Base-by-base conservation (phyloP, 345 rosid species). In the Sapria himalayana region DNA sequence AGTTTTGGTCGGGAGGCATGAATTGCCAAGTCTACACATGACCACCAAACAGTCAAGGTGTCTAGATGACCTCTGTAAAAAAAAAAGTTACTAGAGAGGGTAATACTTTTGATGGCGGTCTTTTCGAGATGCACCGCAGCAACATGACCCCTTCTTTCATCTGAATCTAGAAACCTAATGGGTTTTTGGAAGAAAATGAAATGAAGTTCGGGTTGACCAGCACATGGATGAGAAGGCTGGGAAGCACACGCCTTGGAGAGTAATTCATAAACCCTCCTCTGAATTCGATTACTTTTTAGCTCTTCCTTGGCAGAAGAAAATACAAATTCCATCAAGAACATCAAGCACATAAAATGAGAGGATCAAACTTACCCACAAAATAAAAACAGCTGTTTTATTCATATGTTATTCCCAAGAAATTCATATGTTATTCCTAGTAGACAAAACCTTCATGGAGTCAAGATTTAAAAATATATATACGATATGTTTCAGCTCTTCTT, bases 181-280 rank as follows among this genome's bases (percentile, higher is more conserved):
- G 97, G 93, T 45, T 74, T 79, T 48, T 51, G 64, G 62, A 73
- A 81, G 73, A 86, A 86, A 60, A 76, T 62, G 65, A 86, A 81
- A 48, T 76, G 82, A 46, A 86, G 82, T 57, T 86, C 85, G 24
- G 65, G 67, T 52, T 66, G 80, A 58, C 62, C 73, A 22, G 72
- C 54, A 45, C 50, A 57, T 10, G 66, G 65, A 53, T 43, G 36
- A 33, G 71, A 55, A 47, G 61, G 49, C 48, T 49, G 54, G 3
- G 64, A 48, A 25, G 58, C 29, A 39, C 71, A 69, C 14, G 81
- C 82, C 62, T 71, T 82, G 16, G 77, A 72, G 44, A 82, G 71
- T 59, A 82, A 50, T 47, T 82, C 86, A 15, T 75, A 57, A 48
- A 78, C 68, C 56, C 85, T 73, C 72, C 60, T 75, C 33, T 61